A percentile compares a stretch with the other conserved stretches of the same genome.
These are phyloP conservation scores for Sarocladiaceae sp. DNA, from an alignment of 2,329 filamentous ascomycete species.

Conservation along the genomic window DNA sequence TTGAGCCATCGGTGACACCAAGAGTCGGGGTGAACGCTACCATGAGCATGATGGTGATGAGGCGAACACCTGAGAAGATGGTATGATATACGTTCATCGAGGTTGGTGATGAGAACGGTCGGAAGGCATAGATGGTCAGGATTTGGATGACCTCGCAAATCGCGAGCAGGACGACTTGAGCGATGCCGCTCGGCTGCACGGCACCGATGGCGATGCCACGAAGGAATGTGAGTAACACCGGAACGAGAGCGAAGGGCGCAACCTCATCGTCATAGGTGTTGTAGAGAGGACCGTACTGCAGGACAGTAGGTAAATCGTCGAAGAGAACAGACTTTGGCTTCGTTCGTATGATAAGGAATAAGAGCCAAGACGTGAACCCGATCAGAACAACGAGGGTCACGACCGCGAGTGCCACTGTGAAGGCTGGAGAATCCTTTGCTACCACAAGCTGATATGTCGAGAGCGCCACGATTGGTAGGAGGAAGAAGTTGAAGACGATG, in stretches of 20 bases:
- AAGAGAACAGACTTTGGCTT: slow-evolving; percentile 83
- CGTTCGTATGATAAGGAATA: slow-evolving; percentile 72
- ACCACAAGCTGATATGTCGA: slow-evolving; percentile 90
- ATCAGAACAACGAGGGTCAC: slow-evolving; percentile 68
- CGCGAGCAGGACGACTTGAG: slow-evolving; percentile 84
- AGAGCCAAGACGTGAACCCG: slow-evolving; percentile 69
- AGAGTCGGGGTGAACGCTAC: slow-evolving; percentile 81
- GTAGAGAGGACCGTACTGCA: slow-evolving; percentile 88
- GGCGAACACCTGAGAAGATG: slow-evolving; percentile 71
- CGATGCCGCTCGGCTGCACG: slow-evolving; percentile 86
- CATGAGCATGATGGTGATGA: slow-evolving; percentile 69
- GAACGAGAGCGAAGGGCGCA: slow-evolving; percentile 82
- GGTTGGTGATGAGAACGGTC: slow-evolving; percentile 82
- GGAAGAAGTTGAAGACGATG: slow-evolving; percentile 86
- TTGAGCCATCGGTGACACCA: slow-evolving; percentile 68
- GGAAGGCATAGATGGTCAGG: slow-evolving; percentile 80
- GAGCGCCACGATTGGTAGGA: slow-evolving; percentile 78
- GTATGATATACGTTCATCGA: slow-evolving; percentile 97
- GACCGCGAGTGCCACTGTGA: slow-evolving; percentile 67
- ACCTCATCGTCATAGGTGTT: slow-evolving; percentile 96
- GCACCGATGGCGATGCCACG: slow-evolving; percentile 88
- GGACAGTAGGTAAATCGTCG: slow-evolving; percentile 83
- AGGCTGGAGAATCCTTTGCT: slow-evolving; percentile 58
- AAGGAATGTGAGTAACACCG: slow-evolving; percentile 76
- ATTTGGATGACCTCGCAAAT: slow-evolving; percentile 92